A percentile compares a stretch with the other conserved stretches of the same genome.
These are phyloP conservation scores for Irpex lacteus DNA, from an alignment of 1,284 basidiomycete species.

Conservation along the genomic window DNA sequence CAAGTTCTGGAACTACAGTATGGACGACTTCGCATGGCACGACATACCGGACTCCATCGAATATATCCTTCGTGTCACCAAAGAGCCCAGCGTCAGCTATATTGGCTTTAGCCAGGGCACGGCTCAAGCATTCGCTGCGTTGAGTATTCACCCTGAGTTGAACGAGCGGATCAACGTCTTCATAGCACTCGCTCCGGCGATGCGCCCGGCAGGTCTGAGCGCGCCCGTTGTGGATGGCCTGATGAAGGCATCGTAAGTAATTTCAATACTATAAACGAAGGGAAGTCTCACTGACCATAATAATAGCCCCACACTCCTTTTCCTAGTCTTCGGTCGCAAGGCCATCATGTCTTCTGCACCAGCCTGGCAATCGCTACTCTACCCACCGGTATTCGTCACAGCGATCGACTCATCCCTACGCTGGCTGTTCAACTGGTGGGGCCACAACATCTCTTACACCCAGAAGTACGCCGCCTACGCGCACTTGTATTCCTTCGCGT, in stretches of 20 bases:
- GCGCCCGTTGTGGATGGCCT: slow-evolving; percentile 75
- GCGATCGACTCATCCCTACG: slow-evolving; percentile 63
- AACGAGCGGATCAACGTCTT: slow-evolving; percentile 79
- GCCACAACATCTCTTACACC: slow-evolving; percentile 54
- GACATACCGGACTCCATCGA: slow-evolving; percentile 81
- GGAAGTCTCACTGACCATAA: slow-evolving; percentile 2
- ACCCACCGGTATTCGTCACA: slow-evolving; percentile 76
- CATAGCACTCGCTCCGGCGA: slow-evolving; percentile 77
- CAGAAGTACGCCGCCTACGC: slow-evolving; percentile 79
- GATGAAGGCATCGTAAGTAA: slow-evolving; percentile 77
- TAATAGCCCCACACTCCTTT: slow-evolving; percentile 67
- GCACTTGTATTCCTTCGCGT: slow-evolving; percentile 76
- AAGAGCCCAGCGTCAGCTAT: slow-evolving; percentile 65
- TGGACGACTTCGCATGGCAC: slow-evolving; percentile 82
- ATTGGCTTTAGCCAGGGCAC: slow-evolving; percentile 84
- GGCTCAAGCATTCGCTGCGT: slow-evolving; percentile 79
- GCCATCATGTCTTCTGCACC: slow-evolving; percentile 74
- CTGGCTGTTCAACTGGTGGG: slow-evolving; percentile 75
- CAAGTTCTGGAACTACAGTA: slow-evolving; percentile 79
- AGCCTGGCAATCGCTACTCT: slow-evolving; percentile 81
- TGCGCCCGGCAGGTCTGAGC: slow-evolving; percentile 71
- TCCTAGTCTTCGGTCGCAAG: slow-evolving; percentile 79
- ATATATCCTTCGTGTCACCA: slow-evolving; percentile 70
- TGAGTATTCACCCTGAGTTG: slow-evolving; percentile 74
- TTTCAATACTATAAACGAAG: neutral